Evolutionary conservation across 345 rosid species (phyloP).

Genomic region (Nephelium lappaceum): DNA sequence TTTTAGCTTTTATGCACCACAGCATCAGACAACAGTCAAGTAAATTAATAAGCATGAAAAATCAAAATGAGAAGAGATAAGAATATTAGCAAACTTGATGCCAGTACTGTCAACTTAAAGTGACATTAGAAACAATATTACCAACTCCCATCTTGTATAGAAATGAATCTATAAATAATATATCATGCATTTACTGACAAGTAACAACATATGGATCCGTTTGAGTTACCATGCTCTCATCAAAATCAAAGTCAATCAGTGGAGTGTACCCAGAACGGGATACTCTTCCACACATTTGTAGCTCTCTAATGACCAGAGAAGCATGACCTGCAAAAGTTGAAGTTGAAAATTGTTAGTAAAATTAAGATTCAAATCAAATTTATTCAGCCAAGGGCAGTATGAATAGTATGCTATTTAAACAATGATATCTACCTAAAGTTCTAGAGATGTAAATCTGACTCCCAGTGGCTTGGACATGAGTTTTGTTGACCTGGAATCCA

Average conservation of each 20-base stretch:
- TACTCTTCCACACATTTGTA: constrained; percentile 76
- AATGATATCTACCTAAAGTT: constrained; percentile 7
- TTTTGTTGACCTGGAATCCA: not conserved
- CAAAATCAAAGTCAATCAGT: constrained; percentile 86
- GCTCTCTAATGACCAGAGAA: constrained; percentile 78
- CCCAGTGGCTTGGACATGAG: constrained; percentile 1
- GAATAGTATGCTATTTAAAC: not conserved
- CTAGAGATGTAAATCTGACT: not conserved
- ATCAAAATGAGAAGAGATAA: not conserved
- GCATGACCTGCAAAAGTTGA: constrained; percentile 65
- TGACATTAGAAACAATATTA: not conserved
- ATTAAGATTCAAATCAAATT: not conserved
- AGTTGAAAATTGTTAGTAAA: constrained; percentile 18
- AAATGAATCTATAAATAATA: not conserved
- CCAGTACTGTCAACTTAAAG: not conserved
- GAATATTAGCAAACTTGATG: constrained; percentile 6
- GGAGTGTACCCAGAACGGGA: constrained; percentile 53
- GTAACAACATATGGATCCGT: not conserved
- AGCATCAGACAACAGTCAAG: not conserved
- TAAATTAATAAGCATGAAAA: not conserved
- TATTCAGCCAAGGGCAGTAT: not conserved
- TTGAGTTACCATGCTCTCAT: constrained; percentile 84
- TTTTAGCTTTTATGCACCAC: not conserved
- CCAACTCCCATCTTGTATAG: not conserved
- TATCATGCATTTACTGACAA: not conserved